Conservation (phyloP, 2,329 filamentous ascomycete species). For the Cordyceps pruinosa region DNA sequence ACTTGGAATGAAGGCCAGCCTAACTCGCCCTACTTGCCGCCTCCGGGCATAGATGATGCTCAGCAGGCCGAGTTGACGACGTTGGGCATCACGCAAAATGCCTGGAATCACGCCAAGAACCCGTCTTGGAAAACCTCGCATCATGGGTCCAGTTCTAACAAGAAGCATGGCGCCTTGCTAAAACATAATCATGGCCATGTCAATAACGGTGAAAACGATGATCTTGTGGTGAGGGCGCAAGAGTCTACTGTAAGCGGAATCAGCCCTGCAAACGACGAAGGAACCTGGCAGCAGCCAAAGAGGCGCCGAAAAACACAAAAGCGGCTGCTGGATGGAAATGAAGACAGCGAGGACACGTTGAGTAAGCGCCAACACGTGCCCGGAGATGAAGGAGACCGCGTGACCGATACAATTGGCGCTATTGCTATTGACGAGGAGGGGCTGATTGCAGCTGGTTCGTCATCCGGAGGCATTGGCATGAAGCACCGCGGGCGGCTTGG, state of each 20-base stretch:
- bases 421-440: slow-evolving; percentile 85
- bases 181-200: neutral
- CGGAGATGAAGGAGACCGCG: slow-evolving; percentile 46
- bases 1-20: slow-evolving; percentile 60
- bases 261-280: neutral
- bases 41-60: slow-evolving; percentile 6
- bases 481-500: slow-evolving; percentile 89
- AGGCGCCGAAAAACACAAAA: slow-evolving; percentile 5
- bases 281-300: slow-evolving; percentile 3
- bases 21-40: slow-evolving; percentile 40
- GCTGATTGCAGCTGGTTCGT: slow-evolving; percentile 88
- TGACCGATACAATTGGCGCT: slow-evolving; percentile 92
- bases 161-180: neutral
- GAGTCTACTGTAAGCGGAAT: neutral
- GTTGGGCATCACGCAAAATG: neutral
- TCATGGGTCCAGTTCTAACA: neutral
- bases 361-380: neutral
- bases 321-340: neutral
- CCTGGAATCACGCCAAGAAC: slow-evolving; percentile 6
- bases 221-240: neutral
- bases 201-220: slow-evolving; percentile 1
- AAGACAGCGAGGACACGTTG: neutral
- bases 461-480: slow-evolving; percentile 97
- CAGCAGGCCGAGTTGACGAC: slow-evolving; percentile 4
- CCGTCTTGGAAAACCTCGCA: slow-evolving; percentile 4